Base-by-base conservation (phyloP, 495 filamentous ascomycete species). In the Margaritispora aquatica region DNA sequence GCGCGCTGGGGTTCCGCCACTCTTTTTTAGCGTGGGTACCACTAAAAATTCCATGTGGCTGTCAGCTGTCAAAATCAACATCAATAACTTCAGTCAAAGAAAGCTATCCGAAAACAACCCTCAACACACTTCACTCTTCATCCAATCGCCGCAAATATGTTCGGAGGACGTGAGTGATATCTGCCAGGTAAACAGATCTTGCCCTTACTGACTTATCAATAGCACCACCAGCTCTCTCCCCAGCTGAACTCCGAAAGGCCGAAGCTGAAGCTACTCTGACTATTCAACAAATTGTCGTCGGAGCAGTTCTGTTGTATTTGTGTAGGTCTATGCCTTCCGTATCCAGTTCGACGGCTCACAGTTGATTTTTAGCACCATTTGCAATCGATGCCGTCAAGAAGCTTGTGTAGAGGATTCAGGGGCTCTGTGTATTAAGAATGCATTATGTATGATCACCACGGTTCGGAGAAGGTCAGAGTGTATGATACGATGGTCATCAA, bases 301-400 rank as follows among this genome's bases (percentile, higher is more conserved):
- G 81, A 51, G 81, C 84, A 60, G 70, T 88, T 64, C 59, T 86
- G 27, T 82, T 96, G 60, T 96, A 96, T 74, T 75, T 96, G 52
- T 92, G 92, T 96, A 84, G 64, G 87, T 73, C 21, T 31, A 7
- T 24, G 15, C 34, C 2, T 13, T 51, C 36, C 38, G 2, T 17
- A 15, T 9, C 22, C 13, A 23, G 22, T 46, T 20, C 20, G 4
- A 19, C 15, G 9, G 36, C 19, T 55, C 51, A 27, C 24, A 21
- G 44, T 26, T 20, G 44, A 9, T 21, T 9, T 64, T 8, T 60
- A 94, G 91, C 88, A 55, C 91, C 91, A 57, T 95, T 95, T 74
- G 81, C 85, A 60, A 74, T 95, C 71, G 88, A 94, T 63, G 88
- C 85, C 66, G 79, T 87, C 62, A 82, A 74, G 66, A 88, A 87